Base-by-base conservation (phyloP, 768 basidiomycete species). In the Russula sp. region DNA sequence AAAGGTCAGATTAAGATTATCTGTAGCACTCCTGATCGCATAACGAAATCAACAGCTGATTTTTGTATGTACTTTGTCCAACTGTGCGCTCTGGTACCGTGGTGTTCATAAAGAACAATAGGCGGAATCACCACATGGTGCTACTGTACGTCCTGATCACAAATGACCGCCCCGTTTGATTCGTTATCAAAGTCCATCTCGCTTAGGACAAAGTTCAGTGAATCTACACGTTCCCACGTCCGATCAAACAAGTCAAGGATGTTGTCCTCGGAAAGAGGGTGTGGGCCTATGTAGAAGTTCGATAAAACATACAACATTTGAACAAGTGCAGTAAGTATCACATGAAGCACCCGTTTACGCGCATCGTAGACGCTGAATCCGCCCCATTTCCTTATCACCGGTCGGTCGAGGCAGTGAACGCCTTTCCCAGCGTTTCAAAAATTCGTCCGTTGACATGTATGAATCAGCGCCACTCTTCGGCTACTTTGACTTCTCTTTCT, bases 391-490 rank as follows among this genome's bases (percentile, higher is more conserved):
- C 29, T 48, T 55, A 32, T 63, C 47, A 49, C 62, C 57, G 43
- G 46, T 46, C 22, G 56, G 36, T 42, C 39, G 51, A 58, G 51
- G 51, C 38, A 53, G 45, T 42, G 51, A 41, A 45, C 46, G 16
- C 13, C 46, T 53, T 58, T 58, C 51, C 61, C 51, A 38, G 39
- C 45, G 52, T 63, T 49, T 59, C 57, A 55, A 55, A 41, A 54
- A 63, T 42, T 14, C 38, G 5, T 18, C 49, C 58, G 42, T 57
- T 58, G 51, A 41, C 25, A 48, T 49, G 62, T n/a, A 22, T 49
- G 57, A 34, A 47, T 49, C 58, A 55, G 47, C 62, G 62, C 62
- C 62, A 25, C 62, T 48, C 51, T 49, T 63, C 62, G 57, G 39
- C 5, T 22, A 34, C 20, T 6, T 43, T 36, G 34, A 50, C 60